phyloP scores from a whole-genome alignment of 257 asterid species.

The Rauvolfia tetraphylla region DNA sequence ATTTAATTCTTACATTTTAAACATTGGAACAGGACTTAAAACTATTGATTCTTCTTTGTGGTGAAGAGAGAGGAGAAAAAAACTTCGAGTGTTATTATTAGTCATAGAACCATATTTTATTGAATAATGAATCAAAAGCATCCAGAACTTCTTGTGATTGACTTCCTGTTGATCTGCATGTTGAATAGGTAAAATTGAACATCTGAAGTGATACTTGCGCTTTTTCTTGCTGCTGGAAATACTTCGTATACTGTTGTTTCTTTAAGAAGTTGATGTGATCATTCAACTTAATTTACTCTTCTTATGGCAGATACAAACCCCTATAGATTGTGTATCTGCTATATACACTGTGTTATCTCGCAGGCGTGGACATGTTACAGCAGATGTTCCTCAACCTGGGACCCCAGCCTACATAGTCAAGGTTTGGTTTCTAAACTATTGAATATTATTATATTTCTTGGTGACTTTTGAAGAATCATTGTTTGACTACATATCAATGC shows the following conservation, averaged over 20 bases:
- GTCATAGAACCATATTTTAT: background rate
- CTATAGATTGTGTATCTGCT: constrained; percentile 94
- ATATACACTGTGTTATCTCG: constrained; percentile 88
- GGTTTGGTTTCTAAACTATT: constrained; percentile 39
- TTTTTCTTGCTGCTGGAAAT: background rate
- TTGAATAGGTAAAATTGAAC: background rate
- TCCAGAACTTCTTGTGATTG: background rate
- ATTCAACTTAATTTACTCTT: constrained; percentile 22
- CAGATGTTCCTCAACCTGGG: constrained; percentile 97
- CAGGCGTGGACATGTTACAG: constrained; percentile 95
- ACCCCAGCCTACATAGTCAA: constrained; percentile 94
- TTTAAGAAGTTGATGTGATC: background rate
- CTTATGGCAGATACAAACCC: constrained; percentile 80
- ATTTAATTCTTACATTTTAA: background rate
- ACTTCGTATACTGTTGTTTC: background rate
- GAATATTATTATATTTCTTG: background rate
- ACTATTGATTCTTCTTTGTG: no score
- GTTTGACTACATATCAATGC: background rate
- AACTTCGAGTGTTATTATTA: background rate
- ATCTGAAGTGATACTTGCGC: background rate
- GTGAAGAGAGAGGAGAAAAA: background rate
- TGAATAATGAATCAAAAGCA: background rate
- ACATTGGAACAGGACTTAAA: no score
- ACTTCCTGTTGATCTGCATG: background rate
- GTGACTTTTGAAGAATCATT: background rate